These are phyloP conservation scores for Phytophthora sansomeana DNA, from an alignment of 352 stramenopile species.

Conservation along the genomic window DNA sequence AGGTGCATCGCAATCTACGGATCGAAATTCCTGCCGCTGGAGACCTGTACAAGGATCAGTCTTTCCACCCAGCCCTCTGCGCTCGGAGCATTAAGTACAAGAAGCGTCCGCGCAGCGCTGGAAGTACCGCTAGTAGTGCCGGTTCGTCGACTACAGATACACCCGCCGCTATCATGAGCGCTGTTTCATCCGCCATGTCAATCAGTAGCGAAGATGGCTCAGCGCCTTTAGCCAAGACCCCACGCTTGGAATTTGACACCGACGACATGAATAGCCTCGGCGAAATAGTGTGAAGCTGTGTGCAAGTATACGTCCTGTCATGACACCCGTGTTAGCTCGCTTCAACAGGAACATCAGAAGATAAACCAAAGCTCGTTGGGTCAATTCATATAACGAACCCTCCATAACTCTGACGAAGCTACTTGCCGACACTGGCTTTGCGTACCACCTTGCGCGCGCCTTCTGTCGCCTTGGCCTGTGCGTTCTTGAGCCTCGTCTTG, in stretches of 20 bases:
- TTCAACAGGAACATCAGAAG: not conserved
- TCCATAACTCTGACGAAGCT: not conserved
- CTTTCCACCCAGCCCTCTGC: constrained; percentile 59
- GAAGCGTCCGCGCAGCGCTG: constrained; percentile 54
- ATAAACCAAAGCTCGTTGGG: not conserved
- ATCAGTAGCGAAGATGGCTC: constrained; percentile 23
- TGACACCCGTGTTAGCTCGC: no score
- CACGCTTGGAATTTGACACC: constrained; percentile 67
- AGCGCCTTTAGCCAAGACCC: constrained; percentile 48
- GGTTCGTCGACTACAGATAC: constrained; percentile 12
- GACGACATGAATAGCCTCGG: constrained; percentile 67
- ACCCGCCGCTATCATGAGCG: constrained; percentile 9
- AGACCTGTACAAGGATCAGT: constrained; percentile 76
- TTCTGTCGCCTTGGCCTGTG: constrained; percentile 48
- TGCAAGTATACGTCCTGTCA: no score
- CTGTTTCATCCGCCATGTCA: constrained; percentile 18
- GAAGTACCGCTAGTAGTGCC: constrained; percentile 16
- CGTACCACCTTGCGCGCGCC: constrained; percentile 56
- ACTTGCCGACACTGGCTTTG: constrained; percentile 63
- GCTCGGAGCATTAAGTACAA: constrained; percentile 65
- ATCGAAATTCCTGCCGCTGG: constrained; percentile 81
- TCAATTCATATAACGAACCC: not conserved
- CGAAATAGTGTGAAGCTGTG: constrained; percentile 55
- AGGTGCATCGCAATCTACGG: constrained; percentile 65
- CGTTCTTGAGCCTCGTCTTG: constrained; percentile 63